phyloP scores from a whole-genome alignment of 805 yeast species.

The Wickerhamomyces pijperi region DNA sequence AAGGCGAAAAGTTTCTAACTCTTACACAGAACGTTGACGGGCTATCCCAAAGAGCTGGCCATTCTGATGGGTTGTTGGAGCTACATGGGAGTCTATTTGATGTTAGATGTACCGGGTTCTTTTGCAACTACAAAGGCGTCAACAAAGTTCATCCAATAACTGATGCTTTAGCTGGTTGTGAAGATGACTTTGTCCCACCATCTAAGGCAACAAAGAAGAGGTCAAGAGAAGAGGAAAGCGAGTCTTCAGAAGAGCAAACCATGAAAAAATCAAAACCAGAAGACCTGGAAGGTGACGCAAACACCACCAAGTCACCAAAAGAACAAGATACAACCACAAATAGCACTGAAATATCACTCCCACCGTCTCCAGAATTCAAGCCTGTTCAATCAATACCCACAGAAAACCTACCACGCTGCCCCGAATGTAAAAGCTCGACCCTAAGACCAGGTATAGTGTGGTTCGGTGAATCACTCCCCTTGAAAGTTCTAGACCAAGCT shows the following conservation, averaged over 20 bases:
- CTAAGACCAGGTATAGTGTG: conserved; percentile 87
- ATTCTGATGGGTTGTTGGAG: conserved; percentile 43
- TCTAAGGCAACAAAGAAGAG: conserved; percentile 7
- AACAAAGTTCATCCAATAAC: conserved; percentile 52
- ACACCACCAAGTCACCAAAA: conserved; percentile 1
- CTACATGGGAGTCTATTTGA: conserved; percentile 74
- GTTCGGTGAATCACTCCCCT: conserved; percentile 85
- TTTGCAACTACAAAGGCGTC: conserved; percentile 51
- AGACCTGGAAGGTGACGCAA: conserved; percentile 1
- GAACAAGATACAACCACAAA: conserved; percentile 3
- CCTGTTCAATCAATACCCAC: conserved; percentile 39
- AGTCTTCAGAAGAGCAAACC: conserved; percentile 2
- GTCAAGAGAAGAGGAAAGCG: conserved; percentile 4
- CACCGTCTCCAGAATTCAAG: conserved; percentile 31
- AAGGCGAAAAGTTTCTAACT: conserved; percentile 37
- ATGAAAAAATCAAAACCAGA: background rate
- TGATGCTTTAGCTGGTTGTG: conserved; percentile 32
- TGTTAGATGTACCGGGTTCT: conserved; percentile 64
- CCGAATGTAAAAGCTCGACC: conserved; percentile 53
- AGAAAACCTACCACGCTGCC: conserved; percentile 62
- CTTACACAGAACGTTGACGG: conserved; percentile 84
- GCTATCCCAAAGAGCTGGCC: conserved; percentile 54
- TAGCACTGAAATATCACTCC: conserved; percentile 7
- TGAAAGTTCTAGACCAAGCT: conserved; percentile 48
- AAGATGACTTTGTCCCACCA: conserved; percentile 20